phyloP scores from a whole-genome alignment of 2,329 filamentous ascomycete genomes.

The Rachicladosporium sp. region DNA sequence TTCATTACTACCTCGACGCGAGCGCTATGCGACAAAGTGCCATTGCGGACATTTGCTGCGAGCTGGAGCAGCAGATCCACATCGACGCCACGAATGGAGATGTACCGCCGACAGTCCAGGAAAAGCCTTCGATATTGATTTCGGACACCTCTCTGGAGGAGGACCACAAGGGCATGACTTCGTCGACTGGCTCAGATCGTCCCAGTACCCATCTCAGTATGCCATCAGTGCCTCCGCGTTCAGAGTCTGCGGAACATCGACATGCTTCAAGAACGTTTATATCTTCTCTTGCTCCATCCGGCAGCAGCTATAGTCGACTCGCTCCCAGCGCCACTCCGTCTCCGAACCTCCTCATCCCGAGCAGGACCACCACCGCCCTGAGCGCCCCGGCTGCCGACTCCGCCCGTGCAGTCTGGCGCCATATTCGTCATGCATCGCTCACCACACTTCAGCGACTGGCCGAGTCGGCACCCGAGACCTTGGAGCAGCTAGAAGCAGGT shows the following conservation, averaged over 20 bases:
- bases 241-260: too few relatives aligned
- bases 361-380: background rate
- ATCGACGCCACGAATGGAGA: background rate
- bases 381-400: conserved; percentile 1
- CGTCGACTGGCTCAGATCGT: conserved; percentile 1
- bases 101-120: background rate
- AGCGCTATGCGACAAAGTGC: conserved; percentile 3
- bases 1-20: conserved; percentile 12
- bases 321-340: too few relatives aligned
- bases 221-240: too few relatives aligned
- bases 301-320: too few relatives aligned
- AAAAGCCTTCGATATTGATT: conserved; percentile 13
- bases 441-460: conserved; percentile 13
- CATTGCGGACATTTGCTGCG: conserved; percentile 1
- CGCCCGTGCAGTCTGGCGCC: conserved; percentile 26
- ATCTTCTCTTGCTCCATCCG: too few relatives aligned
- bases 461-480: conserved; percentile 11
- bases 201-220: background rate
- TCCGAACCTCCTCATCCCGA: too few relatives aligned
- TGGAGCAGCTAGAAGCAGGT: conserved; percentile 14
- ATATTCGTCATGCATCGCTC: conserved; percentile 24
- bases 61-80: background rate
- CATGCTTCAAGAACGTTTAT: too few relatives aligned
- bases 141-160: conserved; percentile 11
- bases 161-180: background rate